phyloP scores from a whole-genome alignment of 352 stramenopile genomes.

The Peronosclerospora sorghi region DNA sequence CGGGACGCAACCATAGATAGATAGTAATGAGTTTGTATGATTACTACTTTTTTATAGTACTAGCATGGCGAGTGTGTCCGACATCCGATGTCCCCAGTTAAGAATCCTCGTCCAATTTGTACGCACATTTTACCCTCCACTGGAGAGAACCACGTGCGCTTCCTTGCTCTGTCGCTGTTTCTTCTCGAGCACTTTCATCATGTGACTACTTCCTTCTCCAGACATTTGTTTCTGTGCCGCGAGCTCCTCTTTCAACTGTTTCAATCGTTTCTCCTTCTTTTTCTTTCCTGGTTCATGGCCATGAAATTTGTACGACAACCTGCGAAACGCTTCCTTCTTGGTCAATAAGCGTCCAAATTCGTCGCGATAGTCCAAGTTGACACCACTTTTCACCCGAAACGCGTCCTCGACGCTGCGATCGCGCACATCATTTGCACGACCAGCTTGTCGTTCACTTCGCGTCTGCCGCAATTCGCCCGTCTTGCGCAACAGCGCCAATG shows the following conservation, averaged over 20 bases:
- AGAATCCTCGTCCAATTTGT: too few species aligned
- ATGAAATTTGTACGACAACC: slow-evolving; percentile 98
- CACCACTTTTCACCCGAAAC: slow-evolving; percentile 72
- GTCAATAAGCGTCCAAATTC: slow-evolving; percentile 94
- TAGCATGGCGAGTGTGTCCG: too few species aligned
- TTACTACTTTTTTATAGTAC: too few species aligned
- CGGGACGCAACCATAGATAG: too few species aligned
- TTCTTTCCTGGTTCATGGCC: slow-evolving; percentile 95
- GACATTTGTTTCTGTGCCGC: slow-evolving; percentile 62
- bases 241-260: slow-evolving; percentile 78
- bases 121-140: slow-evolving; percentile 27
- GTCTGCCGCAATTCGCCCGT: slow-evolving; percentile 89
- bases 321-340: slow-evolving; percentile 95
- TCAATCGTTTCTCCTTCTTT: slow-evolving; percentile 93
- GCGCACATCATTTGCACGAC: slow-evolving; percentile 90
- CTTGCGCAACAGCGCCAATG: slow-evolving; percentile 86
- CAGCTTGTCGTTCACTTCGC: slow-evolving; percentile 84
- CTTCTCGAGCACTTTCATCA: slow-evolving; percentile 80
- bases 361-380: slow-evolving; percentile 95
- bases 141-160: slow-evolving; percentile 75
- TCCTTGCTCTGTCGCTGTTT: slow-evolving; percentile 76
- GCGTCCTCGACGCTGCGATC: slow-evolving; percentile 87
- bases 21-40: too few species aligned
- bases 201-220: slow-evolving; percentile 65
- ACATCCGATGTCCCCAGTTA: too few species aligned